Conservation (phyloP, 2,329 filamentous ascomycete species). For the Microcyclospora pomicola region DNA sequence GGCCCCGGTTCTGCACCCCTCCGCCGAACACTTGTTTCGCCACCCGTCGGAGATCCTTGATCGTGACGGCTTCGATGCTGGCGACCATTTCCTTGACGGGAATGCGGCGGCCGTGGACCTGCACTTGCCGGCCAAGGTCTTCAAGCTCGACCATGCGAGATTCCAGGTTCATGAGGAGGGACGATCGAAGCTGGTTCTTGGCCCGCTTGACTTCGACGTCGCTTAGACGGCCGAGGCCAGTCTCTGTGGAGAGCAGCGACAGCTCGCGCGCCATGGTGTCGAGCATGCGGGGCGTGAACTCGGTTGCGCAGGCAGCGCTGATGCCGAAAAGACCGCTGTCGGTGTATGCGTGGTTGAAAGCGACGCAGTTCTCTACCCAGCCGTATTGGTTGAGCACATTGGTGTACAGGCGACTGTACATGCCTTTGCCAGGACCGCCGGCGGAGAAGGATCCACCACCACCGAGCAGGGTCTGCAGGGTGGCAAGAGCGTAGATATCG, state of each 20-base stretch:
- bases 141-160: constrained; percentile 95
- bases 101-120: constrained; percentile 89
- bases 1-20: constrained; percentile 56
- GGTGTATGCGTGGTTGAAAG: constrained; percentile 96
- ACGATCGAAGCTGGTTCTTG: constrained; percentile 89
- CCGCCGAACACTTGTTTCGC: constrained; percentile 68
- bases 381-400: constrained; percentile 95
- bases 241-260: constrained; percentile 59
- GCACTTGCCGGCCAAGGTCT: constrained; percentile 85
- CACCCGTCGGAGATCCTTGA: constrained; percentile 68
- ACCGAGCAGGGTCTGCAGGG: constrained; percentile 86
- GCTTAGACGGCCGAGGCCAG: constrained; percentile 58
- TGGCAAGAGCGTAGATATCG: constrained; percentile 93
- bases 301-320: constrained; percentile 68
- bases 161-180: constrained; percentile 93
- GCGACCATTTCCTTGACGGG: constrained; percentile 86
- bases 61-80: constrained; percentile 68
- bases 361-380: constrained; percentile 91
- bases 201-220: constrained; percentile 72
- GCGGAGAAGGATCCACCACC: constrained; percentile 94
- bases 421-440: constrained; percentile 92
- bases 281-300: constrained; percentile 67
- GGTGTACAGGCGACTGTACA: constrained; percentile 96
- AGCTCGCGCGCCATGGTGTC: constrained; percentile 92
- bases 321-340: constrained; percentile 95